These are phyloP conservation scores for Aspergillus versicolor DNA, from an alignment of 2,329 filamentous ascomycete species.

Conservation along the genomic window DNA sequence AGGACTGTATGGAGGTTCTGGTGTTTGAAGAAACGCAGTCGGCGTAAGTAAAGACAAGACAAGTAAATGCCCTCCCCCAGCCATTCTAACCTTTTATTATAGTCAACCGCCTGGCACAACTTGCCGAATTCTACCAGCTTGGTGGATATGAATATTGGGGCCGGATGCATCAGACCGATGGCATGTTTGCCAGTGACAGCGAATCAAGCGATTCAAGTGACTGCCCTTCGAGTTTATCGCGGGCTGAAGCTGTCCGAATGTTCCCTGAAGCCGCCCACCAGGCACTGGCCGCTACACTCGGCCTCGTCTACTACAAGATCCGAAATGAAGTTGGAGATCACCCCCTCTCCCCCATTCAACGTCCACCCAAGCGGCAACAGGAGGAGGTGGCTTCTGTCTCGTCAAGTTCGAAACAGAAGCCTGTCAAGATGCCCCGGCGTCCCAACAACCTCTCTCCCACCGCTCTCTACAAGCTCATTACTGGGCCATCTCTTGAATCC, in stretches of 20 bases:
- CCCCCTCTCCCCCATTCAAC: slow-evolving; percentile 25
- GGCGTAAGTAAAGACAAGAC: slow-evolving; percentile 31
- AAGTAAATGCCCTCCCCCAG: background rate
- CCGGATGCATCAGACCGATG: slow-evolving; percentile 33
- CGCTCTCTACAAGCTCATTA: slow-evolving; percentile 30
- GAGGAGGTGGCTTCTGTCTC: slow-evolving; percentile 34
- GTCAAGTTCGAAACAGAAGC: slow-evolving; percentile 34
- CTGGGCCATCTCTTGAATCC: slow-evolving; percentile 34
- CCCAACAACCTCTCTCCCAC: slow-evolving; percentile 32
- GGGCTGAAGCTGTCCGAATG: slow-evolving; percentile 34
- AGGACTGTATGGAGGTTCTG: slow-evolving; percentile 43
- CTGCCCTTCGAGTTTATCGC: slow-evolving; percentile 33
- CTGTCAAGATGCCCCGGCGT: slow-evolving; percentile 35
- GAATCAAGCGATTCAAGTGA: slow-evolving; percentile 42
- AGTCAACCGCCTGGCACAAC: slow-evolving; percentile 40
- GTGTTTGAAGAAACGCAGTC: slow-evolving; percentile 42
- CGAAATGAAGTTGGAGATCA: slow-evolving; percentile 41
- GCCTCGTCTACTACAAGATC: slow-evolving; percentile 43
- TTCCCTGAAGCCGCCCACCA: slow-evolving; percentile 42
- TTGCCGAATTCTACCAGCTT: slow-evolving; percentile 42
- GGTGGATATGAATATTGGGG: slow-evolving; percentile 41
- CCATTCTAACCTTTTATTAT: slow-evolving; percentile 12
- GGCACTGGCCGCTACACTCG: slow-evolving; percentile 39
- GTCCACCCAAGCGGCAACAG: slow-evolving; percentile 36
- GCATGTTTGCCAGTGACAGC: slow-evolving; percentile 31